phyloP scores from a whole-genome alignment of 2,329 filamentous ascomycete genomes.

The Botrytis fabae region DNA sequence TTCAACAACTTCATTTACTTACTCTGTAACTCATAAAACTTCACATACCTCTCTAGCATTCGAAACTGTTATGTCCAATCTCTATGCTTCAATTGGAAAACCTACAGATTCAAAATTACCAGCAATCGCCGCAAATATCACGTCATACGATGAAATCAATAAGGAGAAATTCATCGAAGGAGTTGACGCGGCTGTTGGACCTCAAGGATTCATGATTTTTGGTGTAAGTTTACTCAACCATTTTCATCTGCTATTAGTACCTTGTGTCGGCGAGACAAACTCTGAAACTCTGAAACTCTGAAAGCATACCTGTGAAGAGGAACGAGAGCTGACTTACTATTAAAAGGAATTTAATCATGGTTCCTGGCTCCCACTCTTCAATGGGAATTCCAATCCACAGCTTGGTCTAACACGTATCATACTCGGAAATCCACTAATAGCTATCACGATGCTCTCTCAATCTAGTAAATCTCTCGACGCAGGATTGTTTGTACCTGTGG shows the following conservation, averaged over 20 bases:
- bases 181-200: conserved; percentile 25
- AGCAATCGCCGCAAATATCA: conserved; percentile 22
- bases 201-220: conserved; percentile 34
- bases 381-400: conserved; percentile 25
- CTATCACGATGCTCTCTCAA: conserved; percentile 33
- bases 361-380: conserved; percentile 31
- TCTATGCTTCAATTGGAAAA: conserved; percentile 30
- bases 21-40: conserved; percentile 21
- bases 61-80: conserved; percentile 24
- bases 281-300: no score
- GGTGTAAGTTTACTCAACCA: conserved; percentile 18
- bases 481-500: conserved; percentile 32
- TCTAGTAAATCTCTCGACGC: conserved; percentile 25
- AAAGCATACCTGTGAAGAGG: background rate
- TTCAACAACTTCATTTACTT: conserved; percentile 4
- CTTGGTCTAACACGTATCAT: conserved; percentile 28
- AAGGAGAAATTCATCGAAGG: conserved; percentile 24
- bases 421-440: conserved; percentile 34
- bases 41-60: conserved; percentile 23
- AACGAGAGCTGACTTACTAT: background rate
- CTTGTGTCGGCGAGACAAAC: background rate
- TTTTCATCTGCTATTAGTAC: background rate
- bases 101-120: conserved; percentile 15
- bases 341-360: conserved; percentile 32
- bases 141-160: background rate